Evolutionary conservation across 768 basidiomycete species (phyloP), one percentile per base, ranked within the genome.

Genomic region (Russula sp.): DNA sequence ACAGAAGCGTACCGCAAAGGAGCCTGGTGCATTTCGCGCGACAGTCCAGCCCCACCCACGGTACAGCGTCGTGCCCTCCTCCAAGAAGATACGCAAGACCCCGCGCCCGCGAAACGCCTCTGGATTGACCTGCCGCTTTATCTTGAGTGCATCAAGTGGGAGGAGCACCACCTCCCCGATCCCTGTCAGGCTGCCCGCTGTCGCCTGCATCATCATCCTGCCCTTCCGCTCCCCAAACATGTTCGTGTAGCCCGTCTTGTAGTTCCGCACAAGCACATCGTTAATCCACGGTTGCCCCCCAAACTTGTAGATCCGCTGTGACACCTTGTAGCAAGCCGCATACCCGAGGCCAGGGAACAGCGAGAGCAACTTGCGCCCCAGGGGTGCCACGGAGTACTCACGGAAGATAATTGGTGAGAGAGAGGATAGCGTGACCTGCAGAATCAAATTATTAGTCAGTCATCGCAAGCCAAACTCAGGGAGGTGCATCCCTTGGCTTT

Each of bases 11-110:
- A 96, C 94, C 59, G 96, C 92, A 70, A 99, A 99, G 57, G 83
- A 86, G 11, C 96, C 96, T 0, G 96, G 96, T 0, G 96, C 96
- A 69, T 99, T 99, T 57, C 96, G 85, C 2, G 94, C 96, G 83
- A 97, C 88, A 27, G 96, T 98, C 96, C 96, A 98, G 50, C 95
- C 95, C 93, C 95, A 97, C 34, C 96, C 96, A 66, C 94, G 87
- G 76, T 99, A 99, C 40, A 99, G 82, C 1, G 89, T 83, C 9
- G 89, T 84, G 61, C 94, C 93, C 73, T 98, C 96, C 68, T 99
- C 95, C 72, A 84, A 75, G 74, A 99, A 84, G 69, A 99, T 93
- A 58, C 89, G 88, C 59, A 97, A 66, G 68, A 94, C 81, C 20
- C 94, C 94, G 31, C 96, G 91, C 42, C 94, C 94, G 40, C 92